Evolutionary conservation across 345 rosid species (phyloP).

Genomic region (Eucalyptus sp.): DNA sequence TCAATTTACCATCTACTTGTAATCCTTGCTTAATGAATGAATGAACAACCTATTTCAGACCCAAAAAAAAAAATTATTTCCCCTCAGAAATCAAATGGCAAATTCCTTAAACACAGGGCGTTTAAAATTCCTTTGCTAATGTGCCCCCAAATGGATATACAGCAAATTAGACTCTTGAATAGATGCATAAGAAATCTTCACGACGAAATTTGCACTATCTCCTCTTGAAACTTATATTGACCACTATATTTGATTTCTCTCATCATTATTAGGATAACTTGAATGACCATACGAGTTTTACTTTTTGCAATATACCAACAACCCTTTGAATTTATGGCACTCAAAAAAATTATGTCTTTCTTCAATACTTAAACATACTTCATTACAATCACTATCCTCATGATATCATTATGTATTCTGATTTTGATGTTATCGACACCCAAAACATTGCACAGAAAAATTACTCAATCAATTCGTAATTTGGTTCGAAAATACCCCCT

Average conservation of each 20-base stretch:
- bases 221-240: too few relatives aligned
- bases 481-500: rapidly evolving
- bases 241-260: rapidly evolving
- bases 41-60: too few relatives aligned
- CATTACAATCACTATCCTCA: rapidly evolving
- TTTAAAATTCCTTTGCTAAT: background rate
- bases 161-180: background rate
- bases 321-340: rapidly evolving
- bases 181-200: background rate
- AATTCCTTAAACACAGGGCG: rapidly evolving
- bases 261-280: rapidly evolving
- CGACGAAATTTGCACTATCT: rapidly evolving
- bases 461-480: rapidly evolving
- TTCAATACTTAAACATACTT: background rate
- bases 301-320: rapidly evolving
- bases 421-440: rapidly evolving
- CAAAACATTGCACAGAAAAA: rapidly evolving
- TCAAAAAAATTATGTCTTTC: rapidly evolving
- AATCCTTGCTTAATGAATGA: too few relatives aligned
- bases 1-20: too few relatives aligned
- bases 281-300: rapidly evolving
- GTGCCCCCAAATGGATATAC: rapidly evolving
- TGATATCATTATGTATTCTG: rapidly evolving
- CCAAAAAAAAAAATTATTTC: background rate
- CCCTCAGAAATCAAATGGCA: background rate